phyloP scores from a whole-genome alignment of 371 early-diverging fungal species.

The Chytridium lagenaria region DNA sequence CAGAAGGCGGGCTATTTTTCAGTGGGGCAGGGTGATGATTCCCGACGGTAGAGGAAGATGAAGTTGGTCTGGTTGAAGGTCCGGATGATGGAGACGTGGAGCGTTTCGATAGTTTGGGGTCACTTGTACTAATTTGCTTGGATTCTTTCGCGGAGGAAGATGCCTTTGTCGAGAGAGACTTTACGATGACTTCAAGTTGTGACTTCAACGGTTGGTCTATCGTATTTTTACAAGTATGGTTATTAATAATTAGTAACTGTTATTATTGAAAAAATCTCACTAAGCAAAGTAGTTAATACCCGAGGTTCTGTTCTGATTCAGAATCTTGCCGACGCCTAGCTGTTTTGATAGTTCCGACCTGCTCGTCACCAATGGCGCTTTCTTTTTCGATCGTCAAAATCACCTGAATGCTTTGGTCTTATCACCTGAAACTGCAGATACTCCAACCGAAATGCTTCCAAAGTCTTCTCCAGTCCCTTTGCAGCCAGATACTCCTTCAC shows the following conservation, averaged over 20 bases:
- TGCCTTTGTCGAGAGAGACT: slow-evolving; percentile 15
- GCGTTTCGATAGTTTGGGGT: not conserved
- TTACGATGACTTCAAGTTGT: slow-evolving; percentile 31
- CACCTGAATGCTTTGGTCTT: not conserved
- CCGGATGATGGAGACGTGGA: not conserved
- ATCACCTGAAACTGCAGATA: slow-evolving; percentile 31
- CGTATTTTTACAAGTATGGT: not conserved
- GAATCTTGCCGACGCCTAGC: slow-evolving; percentile 31
- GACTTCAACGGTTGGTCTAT: slow-evolving; percentile 32
- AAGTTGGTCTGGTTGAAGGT: not conserved
- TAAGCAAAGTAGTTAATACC: no score
- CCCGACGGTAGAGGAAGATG: not conserved
- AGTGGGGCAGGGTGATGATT: not conserved
- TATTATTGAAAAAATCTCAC: no score
- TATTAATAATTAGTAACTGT: no score
- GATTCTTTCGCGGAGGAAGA: not conserved
- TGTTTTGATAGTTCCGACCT: slow-evolving; percentile 33
- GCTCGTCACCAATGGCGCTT: slow-evolving; percentile 28
- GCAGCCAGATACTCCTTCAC: slow-evolving; percentile 42
- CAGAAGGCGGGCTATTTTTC: slow-evolving; percentile 19
- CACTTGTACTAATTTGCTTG: not conserved
- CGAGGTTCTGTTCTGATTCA: slow-evolving; percentile 30
- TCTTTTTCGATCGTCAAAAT: slow-evolving; percentile 3
- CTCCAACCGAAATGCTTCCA: slow-evolving; percentile 41
- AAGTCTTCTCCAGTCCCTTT: slow-evolving; percentile 29